Evolutionary conservation across 164 flowering plant genomes (phyloP), one percentile per base, ranked within the genome.

Genomic region (Tinospora cordifolia): DNA sequence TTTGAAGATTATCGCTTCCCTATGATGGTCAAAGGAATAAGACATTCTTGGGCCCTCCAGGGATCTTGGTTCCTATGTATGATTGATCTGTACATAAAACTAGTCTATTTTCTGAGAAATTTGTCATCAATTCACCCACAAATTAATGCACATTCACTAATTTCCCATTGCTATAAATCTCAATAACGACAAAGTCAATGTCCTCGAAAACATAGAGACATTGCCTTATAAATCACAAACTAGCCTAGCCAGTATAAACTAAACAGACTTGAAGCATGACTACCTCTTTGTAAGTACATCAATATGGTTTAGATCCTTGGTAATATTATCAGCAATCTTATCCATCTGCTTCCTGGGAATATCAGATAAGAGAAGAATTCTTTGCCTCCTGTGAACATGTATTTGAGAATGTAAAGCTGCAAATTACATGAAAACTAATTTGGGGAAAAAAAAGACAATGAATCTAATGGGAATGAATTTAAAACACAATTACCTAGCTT

Each of bases 281-380:
- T 49, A 93, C 98, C 98, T 94, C 81, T 90, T 92, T 58, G 96
- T 84, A 63, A 94, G 88, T 66, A 94, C 67, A 79, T 94, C 97
- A 76, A 94, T 87, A 74, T 94, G 99, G 72, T 75, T 82, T 70
- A 94, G 89, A 84, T 94, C 99, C 79, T 82, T 94, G 63, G 88
- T 79, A 27, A 87, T 65, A 74, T 79, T 85, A 58, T 94, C 99
- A 71, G 90, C 93, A 39, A 90, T 51, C 75, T 82, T 90, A 74
- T 94, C 99, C 75, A 94, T 86, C 75, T 94, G 97, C 75, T 94
- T 94, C 81, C 97, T 85, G 49, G 99, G 97, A 75, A 90, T 84
- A 79, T 94, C 99, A 63, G 99, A 86, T 82, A 94, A 73, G 49
- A 94, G 91, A 79, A 94, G 95, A 82, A 94, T 88, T 79, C 93